A percentile compares a stretch with the other conserved stretches of the same genome.
phyloP scores from a whole-genome alignment of 805 yeast genomes.

The Metschnikowia cerradonensis region DNA sequence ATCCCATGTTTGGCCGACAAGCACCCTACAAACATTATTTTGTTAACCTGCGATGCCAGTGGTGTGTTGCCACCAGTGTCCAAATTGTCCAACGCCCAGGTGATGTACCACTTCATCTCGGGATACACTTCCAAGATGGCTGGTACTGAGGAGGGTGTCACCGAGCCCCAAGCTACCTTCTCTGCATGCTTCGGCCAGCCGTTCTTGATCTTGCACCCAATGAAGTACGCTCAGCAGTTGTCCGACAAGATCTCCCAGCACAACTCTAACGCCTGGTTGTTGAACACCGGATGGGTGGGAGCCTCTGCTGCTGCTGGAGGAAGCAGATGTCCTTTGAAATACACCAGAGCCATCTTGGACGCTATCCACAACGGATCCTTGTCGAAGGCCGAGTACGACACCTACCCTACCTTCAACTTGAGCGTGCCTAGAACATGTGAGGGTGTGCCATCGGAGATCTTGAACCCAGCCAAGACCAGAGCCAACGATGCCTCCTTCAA shows the following conservation, averaged over 20 bases:
- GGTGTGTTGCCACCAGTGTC: slow-evolving; percentile 98
- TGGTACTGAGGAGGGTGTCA: slow-evolving; percentile 97
- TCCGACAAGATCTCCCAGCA: slow-evolving; percentile 87
- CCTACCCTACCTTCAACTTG: slow-evolving; percentile 81
- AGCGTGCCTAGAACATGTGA: slow-evolving; percentile 79
- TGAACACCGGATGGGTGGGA: slow-evolving; percentile 99
- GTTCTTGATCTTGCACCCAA: slow-evolving; percentile 95
- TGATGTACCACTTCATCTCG: slow-evolving; percentile 97
- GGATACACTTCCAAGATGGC: slow-evolving; percentile 99
- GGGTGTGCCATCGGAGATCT: slow-evolving; percentile 76
- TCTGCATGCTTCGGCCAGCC: slow-evolving; percentile 99
- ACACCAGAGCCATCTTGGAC: slow-evolving; percentile 94
- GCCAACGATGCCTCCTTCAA: slow-evolving; percentile 38
- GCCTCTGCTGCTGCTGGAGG: slow-evolving; percentile 90
- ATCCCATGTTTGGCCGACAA: slow-evolving; percentile 86
- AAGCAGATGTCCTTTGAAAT: slow-evolving; percentile 94
- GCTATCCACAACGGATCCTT: slow-evolving; percentile 91
- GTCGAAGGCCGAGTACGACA: slow-evolving; percentile 74
- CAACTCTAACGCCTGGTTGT: slow-evolving; percentile 90
- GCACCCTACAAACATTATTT: slow-evolving; percentile 89
- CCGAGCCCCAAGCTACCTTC: slow-evolving; percentile 97
- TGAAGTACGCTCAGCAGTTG: slow-evolving; percentile 94
- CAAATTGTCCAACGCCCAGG: slow-evolving; percentile 88
- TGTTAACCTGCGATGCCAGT: slow-evolving; percentile 95
- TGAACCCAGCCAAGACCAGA: slow-evolving; percentile 76